phyloP scores from a whole-genome alignment of 1,284 basidiomycete species.

The Trichosporon coremiiforme region DNA sequence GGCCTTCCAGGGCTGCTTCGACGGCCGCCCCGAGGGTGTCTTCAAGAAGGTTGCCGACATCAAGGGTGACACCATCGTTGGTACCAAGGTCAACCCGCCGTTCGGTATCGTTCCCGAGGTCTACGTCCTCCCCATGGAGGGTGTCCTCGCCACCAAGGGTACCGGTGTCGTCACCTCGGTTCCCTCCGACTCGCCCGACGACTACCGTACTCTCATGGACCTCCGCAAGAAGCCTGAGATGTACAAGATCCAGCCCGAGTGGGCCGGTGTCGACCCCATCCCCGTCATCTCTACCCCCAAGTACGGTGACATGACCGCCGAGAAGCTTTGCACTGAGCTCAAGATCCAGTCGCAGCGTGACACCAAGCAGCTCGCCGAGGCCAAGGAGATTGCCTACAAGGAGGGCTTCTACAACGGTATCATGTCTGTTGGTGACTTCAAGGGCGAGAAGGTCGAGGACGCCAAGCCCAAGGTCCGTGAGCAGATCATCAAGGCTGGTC shows the following conservation, averaged over 20 bases:
- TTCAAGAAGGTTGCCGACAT: conserved; percentile 73
- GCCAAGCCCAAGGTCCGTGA: conserved; percentile 88
- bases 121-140: conserved; percentile 97
- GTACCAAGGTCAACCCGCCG: conserved; percentile 88
- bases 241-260: conserved; percentile 91
- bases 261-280: conserved; percentile 82
- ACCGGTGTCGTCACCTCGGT: conserved; percentile 99
- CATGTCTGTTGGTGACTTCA: conserved; percentile 87
- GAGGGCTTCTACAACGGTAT: conserved; percentile 95
- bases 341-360: conserved; percentile 98
- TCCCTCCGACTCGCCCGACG: conserved; percentile 97
- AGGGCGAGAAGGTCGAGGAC: conserved; percentile 82
- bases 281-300: conserved; percentile 86
- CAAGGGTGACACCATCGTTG: conserved; percentile 77
- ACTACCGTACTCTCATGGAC: conserved; percentile 87
- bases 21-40: conserved; percentile 66
- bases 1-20: conserved; percentile 86
- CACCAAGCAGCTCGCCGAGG: conserved; percentile 86
- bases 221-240: conserved; percentile 96
- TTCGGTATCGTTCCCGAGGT: conserved; percentile 81
- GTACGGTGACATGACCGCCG: conserved; percentile 89
- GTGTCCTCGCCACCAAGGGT: conserved; percentile 92
- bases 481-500: conserved; percentile 73
- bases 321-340: conserved; percentile 81
- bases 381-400: conserved; percentile 98